These are phyloP conservation scores for Eimeria sp. DNA, from an alignment of 169 alveolate genomes.

Conservation along the genomic window DNA sequence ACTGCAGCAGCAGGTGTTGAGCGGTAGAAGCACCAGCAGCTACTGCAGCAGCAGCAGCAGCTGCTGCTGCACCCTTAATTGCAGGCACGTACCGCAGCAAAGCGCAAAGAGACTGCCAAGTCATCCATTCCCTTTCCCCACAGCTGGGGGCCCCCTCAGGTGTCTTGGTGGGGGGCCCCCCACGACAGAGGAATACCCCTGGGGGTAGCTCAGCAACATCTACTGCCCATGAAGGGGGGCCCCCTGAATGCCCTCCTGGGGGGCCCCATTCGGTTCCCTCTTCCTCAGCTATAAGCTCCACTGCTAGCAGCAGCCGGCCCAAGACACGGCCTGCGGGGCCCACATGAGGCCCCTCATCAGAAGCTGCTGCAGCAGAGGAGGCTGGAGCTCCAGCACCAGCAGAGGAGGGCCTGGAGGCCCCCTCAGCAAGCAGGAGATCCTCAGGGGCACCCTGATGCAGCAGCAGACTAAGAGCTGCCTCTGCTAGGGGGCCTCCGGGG, in stretches of 20 bases:
- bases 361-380: not conserved
- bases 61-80: not conserved
- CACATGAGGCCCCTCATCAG: not conserved
- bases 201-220: too few species aligned
- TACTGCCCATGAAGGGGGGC: not conserved
- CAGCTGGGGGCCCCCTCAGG: slow-evolving; percentile 9
- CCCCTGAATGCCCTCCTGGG: not conserved
- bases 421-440: not conserved
- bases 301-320: slow-evolving; percentile 32
- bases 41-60: not conserved
- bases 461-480: slow-evolving; percentile 39
- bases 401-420: not conserved
- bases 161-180: not conserved
- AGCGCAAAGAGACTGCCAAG: slow-evolving; percentile 46
- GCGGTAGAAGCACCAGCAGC: slow-evolving; percentile 3
- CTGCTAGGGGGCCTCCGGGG: slow-evolving; percentile 11
- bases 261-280: not conserved
- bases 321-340: slow-evolving; percentile 2
- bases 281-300: not conserved
- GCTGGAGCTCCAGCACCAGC: too few species aligned
- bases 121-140: not conserved
- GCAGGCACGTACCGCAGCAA: not conserved
- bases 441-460: slow-evolving; percentile 51
- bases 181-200: not conserved
- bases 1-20: slow-evolving; percentile 3